Percentiles rank a stretch among this genome's conserved stretches.
Conservation (phyloP, 257 asterid species). For the Paulownia fortunei region DNA sequence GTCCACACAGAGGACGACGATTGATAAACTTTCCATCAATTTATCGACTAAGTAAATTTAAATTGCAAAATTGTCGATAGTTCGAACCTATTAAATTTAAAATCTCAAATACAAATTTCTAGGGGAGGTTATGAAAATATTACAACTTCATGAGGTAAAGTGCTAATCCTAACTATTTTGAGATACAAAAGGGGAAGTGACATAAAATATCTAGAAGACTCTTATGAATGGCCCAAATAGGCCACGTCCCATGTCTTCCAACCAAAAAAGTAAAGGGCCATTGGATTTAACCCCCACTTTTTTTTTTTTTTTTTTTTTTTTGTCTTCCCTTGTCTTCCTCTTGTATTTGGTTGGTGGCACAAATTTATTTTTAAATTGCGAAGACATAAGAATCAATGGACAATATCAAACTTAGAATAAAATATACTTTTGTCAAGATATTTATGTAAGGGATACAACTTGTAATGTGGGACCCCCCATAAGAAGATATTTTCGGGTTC, state of each 20-base stretch:
- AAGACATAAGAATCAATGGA: constrained; percentile 33
- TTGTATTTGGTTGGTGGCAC: constrained; percentile 34
- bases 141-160: neutral
- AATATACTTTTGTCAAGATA: constrained; percentile 24
- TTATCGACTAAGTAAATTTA: neutral
- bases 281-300: constrained; percentile 20
- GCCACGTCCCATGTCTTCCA: constrained; percentile 50
- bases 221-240: constrained; percentile 59
- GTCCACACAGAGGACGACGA: neutral
- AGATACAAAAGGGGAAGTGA: constrained; percentile 26
- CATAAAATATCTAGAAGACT: constrained; percentile 57
- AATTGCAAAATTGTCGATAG: neutral
- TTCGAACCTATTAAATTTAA: neutral
- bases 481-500: constrained; percentile 61
- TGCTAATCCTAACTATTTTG: constrained; percentile 1
- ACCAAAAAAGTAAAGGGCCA: constrained; percentile 44
- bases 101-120: too few relatives aligned
- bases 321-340: neutral
- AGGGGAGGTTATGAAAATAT: constrained; percentile 7
- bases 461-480: constrained; percentile 40
- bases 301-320: neutral
- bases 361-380: constrained; percentile 16
- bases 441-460: constrained; percentile 28
- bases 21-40: neutral
- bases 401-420: constrained; percentile 30